Evolutionary conservation across 345 rosid species (phyloP), one percentile per base, ranked within the genome.

Genomic region (Brassica carinata): DNA sequence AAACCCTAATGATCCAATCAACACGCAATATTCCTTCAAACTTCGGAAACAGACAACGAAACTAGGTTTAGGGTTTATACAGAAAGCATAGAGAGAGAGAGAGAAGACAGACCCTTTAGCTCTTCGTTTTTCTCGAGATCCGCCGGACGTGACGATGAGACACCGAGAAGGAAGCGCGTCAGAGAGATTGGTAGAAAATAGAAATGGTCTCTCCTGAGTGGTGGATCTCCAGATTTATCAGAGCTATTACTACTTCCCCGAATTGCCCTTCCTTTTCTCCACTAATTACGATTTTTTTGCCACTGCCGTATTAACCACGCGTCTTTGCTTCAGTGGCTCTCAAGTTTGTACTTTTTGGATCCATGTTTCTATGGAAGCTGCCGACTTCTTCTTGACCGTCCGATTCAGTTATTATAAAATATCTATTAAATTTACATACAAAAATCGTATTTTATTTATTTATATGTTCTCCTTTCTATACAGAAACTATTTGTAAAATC

Each of bases 101-200:
- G 45, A 71, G 67, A 71, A 3, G 9, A n/a, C 38, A 36, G n/a
- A 76, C 68, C 68, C 76, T 57, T 70, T 63, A 15, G 63, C 53
- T 48, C 63, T 48, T 55, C 62, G 79, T 7, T 64, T 64, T 53
- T 72, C 77, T 30, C 2, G 29, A 72, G 58, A 81, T 45, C 43
- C 73, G 83, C 63, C 40, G 77, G 80, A 71, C 63, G 67, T 70
- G 80, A 81, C 29, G 76, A 69, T 69, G 79, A 64, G 83, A 63
- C 71, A 38, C 59, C 72, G 76, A 71, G 80, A 81, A 80, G 83
- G 29, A 75, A 81, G 71, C 63, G 72, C 83, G 83, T 81, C 73
- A 65, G 68, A 80, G 75, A 55, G 2, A 61, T 11, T 15, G 62
- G 29, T 64, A 55, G 64, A 51, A 43, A 3, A 43, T 34, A 5